These are phyloP conservation scores for Phaeosphaeria sp. DNA, from an alignment of 2,329 filamentous ascomycete genomes.

Conservation along the genomic window DNA sequence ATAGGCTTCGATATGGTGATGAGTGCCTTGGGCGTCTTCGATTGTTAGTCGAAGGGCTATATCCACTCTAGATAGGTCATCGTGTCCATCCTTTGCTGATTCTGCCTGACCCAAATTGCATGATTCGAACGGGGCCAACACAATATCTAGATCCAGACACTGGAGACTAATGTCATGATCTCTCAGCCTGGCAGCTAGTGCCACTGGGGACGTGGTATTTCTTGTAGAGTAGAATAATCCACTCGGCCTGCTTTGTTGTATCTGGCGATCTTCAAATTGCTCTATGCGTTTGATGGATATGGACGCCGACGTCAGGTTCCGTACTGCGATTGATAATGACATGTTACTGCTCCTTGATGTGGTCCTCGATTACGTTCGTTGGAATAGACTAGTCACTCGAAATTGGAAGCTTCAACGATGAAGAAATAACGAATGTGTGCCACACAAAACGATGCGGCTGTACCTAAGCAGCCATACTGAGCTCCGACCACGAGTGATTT, in stretches of 20 bases:
- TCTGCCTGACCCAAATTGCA: constrained; percentile 64
- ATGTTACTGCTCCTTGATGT: not conserved
- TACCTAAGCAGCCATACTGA: no score
- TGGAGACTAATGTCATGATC: constrained; percentile 67
- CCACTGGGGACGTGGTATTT: constrained; percentile 29
- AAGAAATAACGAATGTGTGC: no score
- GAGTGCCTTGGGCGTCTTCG: constrained; percentile 63
- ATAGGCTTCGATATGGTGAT: constrained; percentile 71
- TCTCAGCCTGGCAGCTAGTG: constrained; percentile 52
- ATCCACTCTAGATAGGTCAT: constrained; percentile 29
- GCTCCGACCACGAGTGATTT: no score
- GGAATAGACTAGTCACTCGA: not conserved
- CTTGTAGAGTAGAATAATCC: constrained; percentile 42
- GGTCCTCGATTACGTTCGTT: not conserved
- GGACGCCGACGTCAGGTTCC: constrained; percentile 79
- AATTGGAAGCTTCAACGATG: no score
- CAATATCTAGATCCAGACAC: constrained; percentile 67
- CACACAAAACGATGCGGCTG: no score
- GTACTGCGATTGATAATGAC: constrained; percentile 65
- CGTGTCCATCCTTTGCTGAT: constrained; percentile 20
- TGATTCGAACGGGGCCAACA: constrained; percentile 72
- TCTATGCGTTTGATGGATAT: constrained; percentile 76
- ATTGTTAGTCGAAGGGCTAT: constrained; percentile 79
- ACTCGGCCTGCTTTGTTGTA: constrained; percentile 41
- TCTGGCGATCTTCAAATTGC: constrained; percentile 68